Evolutionary conservation across 108 stramenopile species (phyloP), one percentile per base, ranked within the genome.

Genomic region (Parmales sp.): DNA sequence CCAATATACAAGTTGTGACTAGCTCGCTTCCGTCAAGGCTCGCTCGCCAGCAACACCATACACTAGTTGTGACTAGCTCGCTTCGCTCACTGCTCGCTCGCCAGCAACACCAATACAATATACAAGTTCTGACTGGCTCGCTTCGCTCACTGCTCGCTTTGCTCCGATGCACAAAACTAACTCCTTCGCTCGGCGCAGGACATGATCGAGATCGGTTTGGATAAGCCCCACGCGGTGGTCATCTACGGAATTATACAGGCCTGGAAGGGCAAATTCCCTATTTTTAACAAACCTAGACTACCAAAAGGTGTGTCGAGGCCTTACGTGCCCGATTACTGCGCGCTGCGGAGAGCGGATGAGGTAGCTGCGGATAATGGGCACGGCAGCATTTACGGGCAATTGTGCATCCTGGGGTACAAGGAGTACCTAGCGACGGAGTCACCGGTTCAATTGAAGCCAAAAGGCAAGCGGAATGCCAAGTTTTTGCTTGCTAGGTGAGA

Each of bases 381-480:
- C 22, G 66, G 66, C 23, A 45, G 18, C 29, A 28, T 45, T 11
- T 68, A 68, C 50, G 68, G 68, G 11, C 68, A 51, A 50, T 50
- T 68, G 1, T 36, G 50, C 1, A 23, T 51, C 37, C 49, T 68
- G 1, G 68, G 68, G 25, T 38, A 68, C 68, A 68, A 74, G 71
- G 73, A 74, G 66, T 74, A 72, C 38, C 39, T 18, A 22, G 72
- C 69, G 11, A 60, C 48, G 31, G 69, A 69, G 11, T 70, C 69
- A 19, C 65, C 70, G 37, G 34, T 70, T 70, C 31, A 34, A 34
- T 34, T 60, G 26, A 20, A 60, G 16, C 29, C 54, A 2, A 11
- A 20, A 5, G 73, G 73, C 19, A 28, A 34, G 39, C 66, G 70
- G 65, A 74, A 74, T 66, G 65, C 31, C 6, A 22, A 22, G 23